Evolutionary conservation across 371 early-diverging fungal genomes (phyloP).

Genomic region (Dichotomocladium elegans): DNA sequence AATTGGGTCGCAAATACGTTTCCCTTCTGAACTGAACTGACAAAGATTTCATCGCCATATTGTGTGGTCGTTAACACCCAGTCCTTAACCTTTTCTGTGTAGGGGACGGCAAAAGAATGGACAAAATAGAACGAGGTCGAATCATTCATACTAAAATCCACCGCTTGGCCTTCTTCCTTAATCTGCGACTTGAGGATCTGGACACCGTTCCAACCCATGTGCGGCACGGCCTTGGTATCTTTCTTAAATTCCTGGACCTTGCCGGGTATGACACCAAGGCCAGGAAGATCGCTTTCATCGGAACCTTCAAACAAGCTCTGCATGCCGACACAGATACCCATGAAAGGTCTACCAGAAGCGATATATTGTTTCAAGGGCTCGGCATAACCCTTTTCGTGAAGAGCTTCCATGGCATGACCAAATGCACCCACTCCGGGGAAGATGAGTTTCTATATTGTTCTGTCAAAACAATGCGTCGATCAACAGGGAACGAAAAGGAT

Average conservation of each 20-base stretch:
- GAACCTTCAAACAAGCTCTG: constrained; percentile 92
- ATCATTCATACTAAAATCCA: constrained; percentile 40
- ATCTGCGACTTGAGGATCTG: constrained; percentile 33
- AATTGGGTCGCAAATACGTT: constrained; percentile 96
- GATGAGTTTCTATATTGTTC: constrained; percentile 75
- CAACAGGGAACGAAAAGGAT: not conserved
- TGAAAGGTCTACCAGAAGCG: constrained; percentile 80
- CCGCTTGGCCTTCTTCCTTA: constrained; percentile 21
- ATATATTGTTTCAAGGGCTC: constrained; percentile 84
- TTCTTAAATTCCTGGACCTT: constrained; percentile 66
- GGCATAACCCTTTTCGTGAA: constrained; percentile 71
- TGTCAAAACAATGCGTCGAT: not conserved
- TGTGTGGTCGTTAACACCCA: constrained; percentile 79
- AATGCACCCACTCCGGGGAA: constrained; percentile 98
- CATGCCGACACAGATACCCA: constrained; percentile 98
- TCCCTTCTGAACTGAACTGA: constrained; percentile 77
- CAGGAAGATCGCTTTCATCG: constrained; percentile 78
- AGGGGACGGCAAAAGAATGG: constrained; percentile 89
- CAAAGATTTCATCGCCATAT: constrained; percentile 84
- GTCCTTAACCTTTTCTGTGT: constrained; percentile 40
- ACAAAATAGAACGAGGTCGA: constrained; percentile 89
- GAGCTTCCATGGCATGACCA: constrained; percentile 83
- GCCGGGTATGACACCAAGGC: constrained; percentile 84
- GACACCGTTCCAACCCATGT: constrained; percentile 97
- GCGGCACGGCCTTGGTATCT: constrained; percentile 83